Evolutionary conservation across 305 asterid species (phyloP), one percentile per base, ranked within the genome.

Genomic region (Fraxinus nigra): DNA sequence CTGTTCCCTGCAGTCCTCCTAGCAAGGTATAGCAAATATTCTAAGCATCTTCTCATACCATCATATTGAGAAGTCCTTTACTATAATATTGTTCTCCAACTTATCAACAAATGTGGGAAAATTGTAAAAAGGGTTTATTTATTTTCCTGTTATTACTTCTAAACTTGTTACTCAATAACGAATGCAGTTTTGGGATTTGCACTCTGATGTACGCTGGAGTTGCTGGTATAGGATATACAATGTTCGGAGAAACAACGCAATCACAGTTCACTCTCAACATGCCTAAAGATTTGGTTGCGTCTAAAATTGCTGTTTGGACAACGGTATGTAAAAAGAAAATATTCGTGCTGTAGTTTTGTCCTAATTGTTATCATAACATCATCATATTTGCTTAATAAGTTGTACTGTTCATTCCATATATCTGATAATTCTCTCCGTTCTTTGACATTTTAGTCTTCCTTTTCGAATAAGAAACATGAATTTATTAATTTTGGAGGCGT

Each of bases 241-340:
- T 92, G 92, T 95, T 92, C 63, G 98, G 99, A 43, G 95, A 92
- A 48, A 89, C 95, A 33, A 89, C 95, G 13, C 59, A 87, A 65
- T 93, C 99, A 1, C 99, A 95, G 89, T 95, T 95, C 90, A 95
- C 99, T 1, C 93, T 93, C 38, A 95, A 95, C 91, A 84, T 95
- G 92, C 99, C 99, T 0, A 87, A 90, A 38, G 86, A 91, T 67
- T 85, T 95, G 67, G 85, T 94, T 18, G 90, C 98, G 8, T 92
- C 99, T n/a, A 92, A 95, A 84, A 87, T 93, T 77, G 99, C 98
- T 38, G 89, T 95, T 6, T 95, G 99, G 99, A 92, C 98, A 24
- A 93, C 98, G 77, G 99, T 95, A 90, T 11, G 92, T 80, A 9
- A 54, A 33, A 65, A 61, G 87, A 26, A 67, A n/a, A 67, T 11